A percentile compares a stretch with the other conserved stretches of the same genome.
phyloP scores from a whole-genome alignment of 768 basidiomycete species.

The Podaxis sp. region DNA sequence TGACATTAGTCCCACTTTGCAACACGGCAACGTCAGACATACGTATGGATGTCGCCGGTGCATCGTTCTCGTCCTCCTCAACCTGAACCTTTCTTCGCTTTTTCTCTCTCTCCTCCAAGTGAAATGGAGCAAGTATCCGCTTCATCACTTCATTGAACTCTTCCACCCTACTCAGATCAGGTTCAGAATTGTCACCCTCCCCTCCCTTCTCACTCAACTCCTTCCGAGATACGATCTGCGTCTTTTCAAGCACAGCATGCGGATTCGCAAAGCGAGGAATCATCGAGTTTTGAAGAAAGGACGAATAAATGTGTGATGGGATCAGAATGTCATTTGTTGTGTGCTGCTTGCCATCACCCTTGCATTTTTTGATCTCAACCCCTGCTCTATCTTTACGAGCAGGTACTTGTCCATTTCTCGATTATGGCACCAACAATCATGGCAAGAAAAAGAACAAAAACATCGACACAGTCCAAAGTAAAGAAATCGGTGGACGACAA shows the following conservation, averaged over 20 bases:
- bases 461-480: slow-evolving; percentile 7
- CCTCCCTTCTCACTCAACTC: slow-evolving; percentile 19
- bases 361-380: neutral
- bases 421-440: slow-evolving; percentile 14
- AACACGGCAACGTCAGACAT: slow-evolving; percentile 7
- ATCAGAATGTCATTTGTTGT: slow-evolving; percentile 6
- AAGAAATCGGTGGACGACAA: slow-evolving; percentile 18
- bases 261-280: slow-evolving; percentile 43
- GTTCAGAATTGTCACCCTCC: slow-evolving; percentile 7
- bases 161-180: slow-evolving; percentile 13
- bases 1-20: slow-evolving; percentile 7
- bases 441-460: slow-evolving; percentile 17
- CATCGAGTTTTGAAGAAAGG: slow-evolving; percentile 22
- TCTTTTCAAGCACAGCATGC: slow-evolving; percentile 30
- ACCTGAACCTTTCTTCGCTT: slow-evolving; percentile 11
- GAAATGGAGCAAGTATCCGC: neutral
- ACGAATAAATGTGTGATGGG: slow-evolving; percentile 7
- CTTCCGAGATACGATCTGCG: slow-evolving; percentile 31
- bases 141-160: slow-evolving; percentile 8
- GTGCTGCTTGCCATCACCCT: slow-evolving; percentile 4
- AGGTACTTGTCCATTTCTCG: neutral
- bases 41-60: slow-evolving; percentile 16
- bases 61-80: neutral
- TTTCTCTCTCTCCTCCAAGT: neutral
- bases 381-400: neutral